Conservation (phyloP, 495 filamentous ascomycete genomes). For the Podospora comata region DNA sequence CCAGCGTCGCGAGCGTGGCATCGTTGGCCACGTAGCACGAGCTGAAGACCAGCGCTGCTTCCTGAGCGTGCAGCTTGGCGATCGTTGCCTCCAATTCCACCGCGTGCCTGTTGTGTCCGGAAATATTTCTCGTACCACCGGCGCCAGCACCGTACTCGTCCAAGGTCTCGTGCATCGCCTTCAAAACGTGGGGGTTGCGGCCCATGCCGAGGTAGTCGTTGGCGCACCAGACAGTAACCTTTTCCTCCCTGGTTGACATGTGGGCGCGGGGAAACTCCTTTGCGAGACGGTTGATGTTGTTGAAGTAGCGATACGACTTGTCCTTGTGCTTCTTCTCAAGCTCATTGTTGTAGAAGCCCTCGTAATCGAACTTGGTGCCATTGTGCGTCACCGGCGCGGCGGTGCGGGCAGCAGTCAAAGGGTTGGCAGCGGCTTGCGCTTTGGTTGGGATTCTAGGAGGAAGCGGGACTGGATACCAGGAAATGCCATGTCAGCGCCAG, state of each 20-base stretch:
- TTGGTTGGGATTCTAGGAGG: slow-evolving; percentile 38
- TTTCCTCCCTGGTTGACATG: slow-evolving; percentile 76
- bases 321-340: slow-evolving; percentile 99
- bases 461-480: slow-evolving; percentile 33
- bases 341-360: slow-evolving; percentile 82
- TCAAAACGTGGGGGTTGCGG: slow-evolving; percentile 79
- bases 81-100: slow-evolving; percentile 78
- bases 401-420: slow-evolving; percentile 21
- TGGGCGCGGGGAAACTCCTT: slow-evolving; percentile 95
- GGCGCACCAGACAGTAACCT: slow-evolving; percentile 98
- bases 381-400: slow-evolving; percentile 24
- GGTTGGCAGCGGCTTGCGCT: slow-evolving; percentile 28
- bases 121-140: slow-evolving; percentile 95
- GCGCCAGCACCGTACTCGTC: slow-evolving; percentile 95
- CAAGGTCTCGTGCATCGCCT: slow-evolving; percentile 89
- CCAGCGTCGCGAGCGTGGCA: slow-evolving; percentile 91
- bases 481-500: slow-evolving; percentile 4
- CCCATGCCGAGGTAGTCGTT: slow-evolving; percentile 99
- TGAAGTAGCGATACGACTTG: slow-evolving; percentile 99
- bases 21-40: slow-evolving; percentile 99
- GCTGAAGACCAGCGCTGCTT: slow-evolving; percentile 87
- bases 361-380: slow-evolving; percentile 73
- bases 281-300: slow-evolving; percentile 98
- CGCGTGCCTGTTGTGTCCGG: slow-evolving; percentile 94
- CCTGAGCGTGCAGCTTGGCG: slow-evolving; percentile 86